Percentiles rank a stretch among this genome's conserved stretches.
Conservation (phyloP, 2,329 filamentous ascomycete species). For the Myriosclerotinia duriaeana region DNA sequence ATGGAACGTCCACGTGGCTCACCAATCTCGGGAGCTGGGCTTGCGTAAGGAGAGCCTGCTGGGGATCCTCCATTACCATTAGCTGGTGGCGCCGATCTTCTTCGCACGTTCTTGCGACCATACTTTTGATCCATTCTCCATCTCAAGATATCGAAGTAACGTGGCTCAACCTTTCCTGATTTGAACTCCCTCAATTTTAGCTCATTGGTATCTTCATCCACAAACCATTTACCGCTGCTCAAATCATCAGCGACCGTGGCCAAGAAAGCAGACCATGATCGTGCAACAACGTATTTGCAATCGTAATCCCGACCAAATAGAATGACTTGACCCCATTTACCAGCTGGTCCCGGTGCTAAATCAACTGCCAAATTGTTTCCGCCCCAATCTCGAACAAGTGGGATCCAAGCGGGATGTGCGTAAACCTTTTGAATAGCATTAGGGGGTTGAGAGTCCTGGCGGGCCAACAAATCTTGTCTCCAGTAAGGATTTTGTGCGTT, state of each 20-base stretch:
- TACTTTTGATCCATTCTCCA: slow-evolving; percentile 97
- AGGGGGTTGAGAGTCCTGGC: slow-evolving; percentile 84
- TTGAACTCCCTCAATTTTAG: slow-evolving; percentile 93
- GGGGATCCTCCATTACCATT: slow-evolving; percentile 42
- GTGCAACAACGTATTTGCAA: slow-evolving; percentile 93
- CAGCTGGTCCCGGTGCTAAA: slow-evolving; percentile 82
- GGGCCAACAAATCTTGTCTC: slow-evolving; percentile 79
- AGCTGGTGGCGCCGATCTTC: slow-evolving; percentile 50
- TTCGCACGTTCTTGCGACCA: slow-evolving; percentile 57
- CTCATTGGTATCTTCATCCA: slow-evolving; percentile 89
- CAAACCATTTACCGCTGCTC: slow-evolving; percentile 82
- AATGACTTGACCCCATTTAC: slow-evolving; percentile 95
- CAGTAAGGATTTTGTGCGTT: slow-evolving; percentile 62
- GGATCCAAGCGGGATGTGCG: slow-evolving; percentile 92
- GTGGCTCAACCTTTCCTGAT: slow-evolving; percentile 81
- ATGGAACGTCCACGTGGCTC: slow-evolving; percentile 69
- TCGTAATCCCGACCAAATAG: slow-evolving; percentile 97
- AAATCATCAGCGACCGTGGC: slow-evolving; percentile 88
- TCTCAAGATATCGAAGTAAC: slow-evolving; percentile 90
- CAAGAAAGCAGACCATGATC: slow-evolving; percentile 86
- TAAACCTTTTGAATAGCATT: slow-evolving; percentile 89
- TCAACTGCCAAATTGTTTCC: slow-evolving; percentile 97
- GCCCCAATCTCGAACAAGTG: slow-evolving; percentile 94
- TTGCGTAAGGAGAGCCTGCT: slow-evolving; percentile 63
- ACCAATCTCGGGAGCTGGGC: slow-evolving; percentile 58